Base-by-base conservation (phyloP, 2,329 filamentous ascomycete genomes). In the Triangularia setosa region DNA sequence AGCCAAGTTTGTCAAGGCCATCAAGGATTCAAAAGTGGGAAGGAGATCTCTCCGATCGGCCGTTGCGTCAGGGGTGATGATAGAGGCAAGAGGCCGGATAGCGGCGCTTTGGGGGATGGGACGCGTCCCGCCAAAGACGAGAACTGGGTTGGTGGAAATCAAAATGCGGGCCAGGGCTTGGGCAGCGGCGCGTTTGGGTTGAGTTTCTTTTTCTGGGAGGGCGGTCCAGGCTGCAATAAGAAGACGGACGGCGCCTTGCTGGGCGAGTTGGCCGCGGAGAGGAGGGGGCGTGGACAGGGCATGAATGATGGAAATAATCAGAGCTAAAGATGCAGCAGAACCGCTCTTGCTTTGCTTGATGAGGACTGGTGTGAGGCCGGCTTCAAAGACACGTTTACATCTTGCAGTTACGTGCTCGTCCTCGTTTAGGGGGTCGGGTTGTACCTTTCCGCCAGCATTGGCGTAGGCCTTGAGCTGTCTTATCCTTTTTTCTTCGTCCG, bases 1-100 rank as follows among this genome's bases (percentile, higher is more conserved):
- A 0, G 94, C 95, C 7, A 99, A 85, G 71, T 99, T 99, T 0
- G 95, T 98, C 35, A 99, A 84, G 0, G 95, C 94, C 75, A 98
- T 90, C 8, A 99, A 84, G 0, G 90, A 84, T 77, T 99, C 95
- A 70, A 98, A 99, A 0, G 90, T 88, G 0, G 95, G 93, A 0
- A 99, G 84, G 14, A 98, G 85, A 75, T 97, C 91, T 60, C 89
- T 86, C 1, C 86, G 85, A 55, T 88, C 85, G 2, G 83, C 80
- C 1, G 80, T 79, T 4, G 87, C 84, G 59, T 90, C 86, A 5
- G 87, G 85, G 0, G 84, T 79, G 16, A 98, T 83, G 61, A 98
- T 89, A 21, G 86, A 87, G 6, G 90, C 78, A 1, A 99, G 84
- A 0, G 94, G 92, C 0, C 91, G 87, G 63, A 98, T 89, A n/a